Conservation (phyloP, 2,329 filamentous ascomycete species). For the Colletotrichum sp. region DNA sequence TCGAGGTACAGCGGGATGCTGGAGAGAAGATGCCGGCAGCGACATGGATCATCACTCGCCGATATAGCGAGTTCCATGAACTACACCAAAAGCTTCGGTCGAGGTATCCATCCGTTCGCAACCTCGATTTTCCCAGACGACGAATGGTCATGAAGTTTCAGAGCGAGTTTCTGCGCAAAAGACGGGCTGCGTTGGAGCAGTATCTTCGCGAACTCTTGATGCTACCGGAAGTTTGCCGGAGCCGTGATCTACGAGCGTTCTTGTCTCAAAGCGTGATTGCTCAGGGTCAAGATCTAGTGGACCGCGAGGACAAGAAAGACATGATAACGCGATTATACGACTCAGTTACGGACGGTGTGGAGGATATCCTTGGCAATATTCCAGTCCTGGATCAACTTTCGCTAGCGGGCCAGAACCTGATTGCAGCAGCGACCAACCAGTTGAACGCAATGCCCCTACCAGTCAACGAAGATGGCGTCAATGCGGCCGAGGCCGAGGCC, state of each 20-base stretch:
- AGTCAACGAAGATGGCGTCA: constrained; percentile 53
- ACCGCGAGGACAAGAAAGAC: constrained; percentile 74
- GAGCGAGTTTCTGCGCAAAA: constrained; percentile 92
- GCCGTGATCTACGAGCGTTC: constrained; percentile 89
- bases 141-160: constrained; percentile 97
- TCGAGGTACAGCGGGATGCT: constrained; percentile 89
- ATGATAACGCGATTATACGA: constrained; percentile 96
- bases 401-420: constrained; percentile 88
- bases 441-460: constrained; percentile 61
- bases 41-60: constrained; percentile 87
- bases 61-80: constrained; percentile 97
- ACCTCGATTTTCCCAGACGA: constrained; percentile 89
- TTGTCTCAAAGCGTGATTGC: constrained; percentile 86
- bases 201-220: constrained; percentile 84
- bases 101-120: constrained; percentile 85
- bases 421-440: constrained; percentile 75
- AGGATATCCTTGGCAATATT: constrained; percentile 95
- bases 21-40: constrained; percentile 98
- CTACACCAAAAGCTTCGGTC: constrained; percentile 87
- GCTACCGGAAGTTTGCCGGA: constrained; percentile 92
- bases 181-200: constrained; percentile 80
- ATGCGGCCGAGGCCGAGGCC: constrained; percentile 82
- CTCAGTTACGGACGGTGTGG: constrained; percentile 96
- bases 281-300: constrained; percentile 61
- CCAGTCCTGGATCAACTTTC: constrained; percentile 95